These are phyloP conservation scores for Aureobasidium sp. DNA, from an alignment of 2,329 filamentous ascomycete species.

Conservation along the genomic window DNA sequence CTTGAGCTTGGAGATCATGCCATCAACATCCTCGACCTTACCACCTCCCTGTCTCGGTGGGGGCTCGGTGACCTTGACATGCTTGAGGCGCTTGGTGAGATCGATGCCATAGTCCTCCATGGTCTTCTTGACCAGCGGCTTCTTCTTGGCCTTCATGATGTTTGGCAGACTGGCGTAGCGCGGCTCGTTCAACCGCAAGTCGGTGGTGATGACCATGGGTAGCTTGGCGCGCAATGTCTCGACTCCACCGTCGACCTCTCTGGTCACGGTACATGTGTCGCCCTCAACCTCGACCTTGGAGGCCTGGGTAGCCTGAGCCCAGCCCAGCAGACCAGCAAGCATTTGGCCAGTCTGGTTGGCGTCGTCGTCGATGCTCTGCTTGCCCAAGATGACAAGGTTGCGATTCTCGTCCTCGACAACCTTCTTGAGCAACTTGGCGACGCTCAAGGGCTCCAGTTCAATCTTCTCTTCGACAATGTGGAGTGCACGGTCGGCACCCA, in stretches of 20 bases:
- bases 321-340: slow-evolving; percentile 84
- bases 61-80: slow-evolving; percentile 84
- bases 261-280: slow-evolving; percentile 66
- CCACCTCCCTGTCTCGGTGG: slow-evolving; percentile 80
- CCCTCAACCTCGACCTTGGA: slow-evolving; percentile 70
- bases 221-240: slow-evolving; percentile 81
- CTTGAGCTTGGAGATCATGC: slow-evolving; percentile 89
- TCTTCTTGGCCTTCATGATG: slow-evolving; percentile 99
- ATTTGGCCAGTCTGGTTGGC: slow-evolving; percentile 95
- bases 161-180: slow-evolving; percentile 92
- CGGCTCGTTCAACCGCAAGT: slow-evolving; percentile 89
- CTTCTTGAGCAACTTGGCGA: slow-evolving; percentile 78
- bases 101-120: slow-evolving; percentile 75
- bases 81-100: slow-evolving; percentile 69
- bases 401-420: slow-evolving; percentile 76
- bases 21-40: slow-evolving; percentile 95
- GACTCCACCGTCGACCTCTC: slow-evolving; percentile 90
- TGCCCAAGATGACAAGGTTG: slow-evolving; percentile 89
- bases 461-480: slow-evolving; percentile 63
- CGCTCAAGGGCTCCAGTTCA: slow-evolving; percentile 78
- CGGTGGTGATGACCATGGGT: slow-evolving; percentile 91
- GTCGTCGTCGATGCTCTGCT: slow-evolving; percentile 98
- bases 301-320: slow-evolving; percentile 92
- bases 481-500: slow-evolving; percentile 89
- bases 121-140: slow-evolving; percentile 88